A percentile compares a stretch with the other conserved stretches of the same genome.
Evolutionary conservation across 139 green algal species (phyloP).

Genomic region (Micractinium conductrix): DNA sequence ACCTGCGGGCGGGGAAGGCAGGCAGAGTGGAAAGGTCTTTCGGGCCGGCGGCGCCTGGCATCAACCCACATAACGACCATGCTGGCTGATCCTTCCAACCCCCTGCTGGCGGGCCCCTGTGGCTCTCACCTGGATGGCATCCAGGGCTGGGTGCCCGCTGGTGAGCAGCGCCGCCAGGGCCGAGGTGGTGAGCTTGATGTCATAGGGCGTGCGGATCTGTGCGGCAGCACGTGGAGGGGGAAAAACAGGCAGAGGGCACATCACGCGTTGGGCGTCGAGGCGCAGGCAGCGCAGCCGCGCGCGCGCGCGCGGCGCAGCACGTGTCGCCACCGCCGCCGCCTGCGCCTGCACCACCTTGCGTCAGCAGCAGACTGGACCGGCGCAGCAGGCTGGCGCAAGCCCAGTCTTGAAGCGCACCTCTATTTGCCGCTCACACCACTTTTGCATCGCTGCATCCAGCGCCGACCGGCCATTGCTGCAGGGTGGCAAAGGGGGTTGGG

Average conservation of each 20-base stretch:
- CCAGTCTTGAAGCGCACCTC: slow-evolving; percentile 57
- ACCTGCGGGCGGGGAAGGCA: slow-evolving; percentile 41
- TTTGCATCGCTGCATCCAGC: slow-evolving; percentile 46
- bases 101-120: too few species aligned
- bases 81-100: too few species aligned
- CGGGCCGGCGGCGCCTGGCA: too few species aligned
- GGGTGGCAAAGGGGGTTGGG: not conserved
- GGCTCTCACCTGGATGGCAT: slow-evolving; percentile 50
- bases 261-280: too few species aligned
- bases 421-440: slow-evolving; percentile 64
- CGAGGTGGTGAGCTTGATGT: slow-evolving; percentile 67
- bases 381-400: too few species aligned
- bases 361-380: too few species aligned
- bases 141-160: slow-evolving; percentile 45
- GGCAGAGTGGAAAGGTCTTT: not conserved
- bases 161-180: slow-evolving; percentile 65
- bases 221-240: not conserved
- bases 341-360: too few species aligned
- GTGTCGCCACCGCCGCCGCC: too few species aligned
- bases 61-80: too few species aligned
- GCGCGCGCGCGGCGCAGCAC: too few species aligned
- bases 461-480: slow-evolving; percentile 18
- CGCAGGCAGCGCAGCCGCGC: too few species aligned
- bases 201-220: slow-evolving; percentile 49
- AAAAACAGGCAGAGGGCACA: not conserved